Percentiles rank a stretch among this genome's conserved stretches.
Evolutionary conservation across 2,329 filamentous ascomycete species (phyloP).

Genomic region (Zymoseptoria passerinii): DNA sequence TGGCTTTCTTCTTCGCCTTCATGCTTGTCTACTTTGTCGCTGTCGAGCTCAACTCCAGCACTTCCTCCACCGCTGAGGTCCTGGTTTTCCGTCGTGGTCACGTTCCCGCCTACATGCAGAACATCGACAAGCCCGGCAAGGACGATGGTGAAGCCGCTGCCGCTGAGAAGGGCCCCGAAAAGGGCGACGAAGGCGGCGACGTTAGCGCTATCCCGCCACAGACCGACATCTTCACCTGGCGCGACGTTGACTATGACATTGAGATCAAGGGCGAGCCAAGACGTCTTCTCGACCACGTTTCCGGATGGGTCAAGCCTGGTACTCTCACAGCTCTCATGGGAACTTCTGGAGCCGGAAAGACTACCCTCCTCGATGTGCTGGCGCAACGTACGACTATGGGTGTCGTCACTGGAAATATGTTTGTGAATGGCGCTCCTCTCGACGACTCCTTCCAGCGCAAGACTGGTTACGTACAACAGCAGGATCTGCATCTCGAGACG

Average conservation of each 20-base stretch:
- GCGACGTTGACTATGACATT: conserved; percentile 48
- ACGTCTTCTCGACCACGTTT: conserved; percentile 47
- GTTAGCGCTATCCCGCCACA: conserved; percentile 35
- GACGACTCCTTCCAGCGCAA: conserved; percentile 55
- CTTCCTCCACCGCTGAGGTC: conserved; percentile 56
- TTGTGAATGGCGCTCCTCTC: conserved; percentile 52
- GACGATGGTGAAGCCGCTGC: conserved; percentile 30
- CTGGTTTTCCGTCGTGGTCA: conserved; percentile 52
- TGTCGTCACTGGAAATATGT: conserved; percentile 57
- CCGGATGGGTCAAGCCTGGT: conserved; percentile 49
- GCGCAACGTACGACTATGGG: conserved; percentile 53
- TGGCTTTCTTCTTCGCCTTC: conserved; percentile 58
- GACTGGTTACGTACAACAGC: conserved; percentile 60
- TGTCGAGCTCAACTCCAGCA: conserved; percentile 57
- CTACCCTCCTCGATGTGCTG: conserved; percentile 48
- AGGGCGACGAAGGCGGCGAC: conserved; percentile 22
- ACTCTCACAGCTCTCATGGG: conserved; percentile 18
- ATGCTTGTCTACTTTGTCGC: conserved; percentile 55
- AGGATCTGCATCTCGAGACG: conserved; percentile 52
- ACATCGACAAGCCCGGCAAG: conserved; percentile 23
- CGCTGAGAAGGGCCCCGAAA: conserved; percentile 23
- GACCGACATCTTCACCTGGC: conserved; percentile 43
- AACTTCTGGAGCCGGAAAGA: conserved; percentile 48
- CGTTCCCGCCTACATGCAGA: conserved; percentile 34
- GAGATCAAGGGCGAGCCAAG: conserved; percentile 43